Evolutionary conservation across 2,329 filamentous ascomycete species (phyloP), one percentile per base, ranked within the genome.

Genomic region (Cladorrhinum sp.): DNA sequence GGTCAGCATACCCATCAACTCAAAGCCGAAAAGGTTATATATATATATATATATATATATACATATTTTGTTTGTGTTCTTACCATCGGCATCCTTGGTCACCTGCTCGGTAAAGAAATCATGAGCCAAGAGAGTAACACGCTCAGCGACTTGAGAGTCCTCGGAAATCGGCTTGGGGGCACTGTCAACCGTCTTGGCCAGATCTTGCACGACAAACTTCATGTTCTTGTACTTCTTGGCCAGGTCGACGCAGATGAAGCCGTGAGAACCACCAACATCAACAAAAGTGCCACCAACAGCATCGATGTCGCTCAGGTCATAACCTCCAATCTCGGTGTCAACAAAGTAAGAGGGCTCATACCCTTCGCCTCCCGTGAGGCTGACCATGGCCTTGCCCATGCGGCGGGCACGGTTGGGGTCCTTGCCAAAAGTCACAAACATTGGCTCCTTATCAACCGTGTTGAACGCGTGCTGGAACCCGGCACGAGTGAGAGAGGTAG

Each of bases 41-140:
- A n/a, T n/a, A n/a, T n/a, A n/a, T n/a, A n/a, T n/a, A n/a, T n/a
- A n/a, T n/a, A n/a, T n/a, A n/a, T n/a, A n/a, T n/a, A n/a, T n/a
- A n/a, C n/a, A n/a, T n/a, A n/a, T n/a, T n/a, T n/a, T n/a, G n/a
- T n/a, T n/a, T 59, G 21, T 20, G 7, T 46, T 20, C 42, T 60
- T 65, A 80, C 78, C 78, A 66, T 86, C 83, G 0, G 82, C 85
- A 2, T 69, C 77, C 53, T 79, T 73, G 14, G 82, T 75, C 0
- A 79, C 77, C 70, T 88, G 85, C 55, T 80, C 77, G 5, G 75
- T 75, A 69, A 86, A 85, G 68, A 88, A 85, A 66, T 86, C 80
- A 68, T 88, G 83, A 2, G 74, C 73, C 63, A 77, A 73, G 62
- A 82, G 73, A 18, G 68, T 68, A 46, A 83, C 74, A 14, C 80